Conservation (phyloP, 352 stramenopile genomes). For the Phytophthora vignae region DNA sequence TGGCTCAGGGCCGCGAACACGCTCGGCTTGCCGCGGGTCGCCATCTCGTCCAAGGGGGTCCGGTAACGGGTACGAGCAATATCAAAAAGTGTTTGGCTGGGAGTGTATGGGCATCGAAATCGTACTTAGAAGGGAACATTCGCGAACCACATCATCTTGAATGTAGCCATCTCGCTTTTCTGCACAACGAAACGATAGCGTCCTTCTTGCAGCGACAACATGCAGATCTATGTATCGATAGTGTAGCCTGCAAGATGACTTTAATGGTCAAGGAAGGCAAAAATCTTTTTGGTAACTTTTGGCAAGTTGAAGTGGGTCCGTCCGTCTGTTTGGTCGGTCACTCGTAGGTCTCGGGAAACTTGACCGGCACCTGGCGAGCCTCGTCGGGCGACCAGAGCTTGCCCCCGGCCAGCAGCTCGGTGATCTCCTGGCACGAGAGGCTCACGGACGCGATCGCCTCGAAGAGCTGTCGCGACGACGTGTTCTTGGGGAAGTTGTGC, state of each 20-base stretch:
- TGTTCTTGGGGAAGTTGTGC: constrained; percentile 76
- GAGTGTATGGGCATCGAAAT: neutral
- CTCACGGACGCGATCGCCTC: constrained; percentile 67
- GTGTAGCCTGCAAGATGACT: no score
- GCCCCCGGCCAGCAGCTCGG: constrained; percentile 66
- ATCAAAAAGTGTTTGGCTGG: constrained; percentile 36
- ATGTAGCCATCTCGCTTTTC: neutral
- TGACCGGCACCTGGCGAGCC: constrained; percentile 62
- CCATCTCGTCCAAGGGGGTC: constrained; percentile 34
- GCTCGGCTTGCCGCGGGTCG: constrained; percentile 64
- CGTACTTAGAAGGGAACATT: neutral
- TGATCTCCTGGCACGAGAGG: constrained; percentile 80
- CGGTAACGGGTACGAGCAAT: constrained; percentile 8
- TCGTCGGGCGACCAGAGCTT: constrained; percentile 83
- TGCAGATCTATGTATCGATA: no score
- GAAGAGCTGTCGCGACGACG: constrained; percentile 69
- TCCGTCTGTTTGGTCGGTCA: constrained; percentile 40
- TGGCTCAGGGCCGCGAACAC: constrained; percentile 76
- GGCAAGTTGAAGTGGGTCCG: constrained; percentile 24
- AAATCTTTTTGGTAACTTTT: constrained; percentile 29
- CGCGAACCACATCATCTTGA: neutral
- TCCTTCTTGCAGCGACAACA: neutral
- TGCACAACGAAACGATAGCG: neutral
- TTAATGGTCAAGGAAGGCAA: neutral
- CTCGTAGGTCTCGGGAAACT: constrained; percentile 77